These are phyloP conservation scores for Neurospora terricola DNA, from an alignment of 495 filamentous ascomycete species.

Conservation along the genomic window DNA sequence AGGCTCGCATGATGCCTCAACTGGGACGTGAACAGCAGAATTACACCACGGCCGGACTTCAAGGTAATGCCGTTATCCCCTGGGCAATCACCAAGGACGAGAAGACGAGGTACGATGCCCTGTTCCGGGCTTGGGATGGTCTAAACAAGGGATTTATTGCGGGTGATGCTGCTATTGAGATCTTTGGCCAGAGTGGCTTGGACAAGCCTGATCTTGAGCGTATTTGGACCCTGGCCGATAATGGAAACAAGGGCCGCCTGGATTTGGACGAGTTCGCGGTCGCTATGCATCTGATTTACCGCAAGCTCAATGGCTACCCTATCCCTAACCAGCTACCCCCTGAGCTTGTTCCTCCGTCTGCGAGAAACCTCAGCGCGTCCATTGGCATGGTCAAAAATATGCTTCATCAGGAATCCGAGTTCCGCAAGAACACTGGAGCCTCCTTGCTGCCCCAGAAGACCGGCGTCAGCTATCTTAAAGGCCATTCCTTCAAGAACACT, in stretches of 20 bases:
- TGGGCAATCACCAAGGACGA: slow-evolving; percentile 99
- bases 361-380: slow-evolving; percentile 85
- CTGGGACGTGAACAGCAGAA: slow-evolving; percentile 77
- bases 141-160: slow-evolving; percentile 87
- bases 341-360: slow-evolving; percentile 91
- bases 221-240: slow-evolving; percentile 92
- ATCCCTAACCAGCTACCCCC: slow-evolving; percentile 84
- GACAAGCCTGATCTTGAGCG: slow-evolving; percentile 82
- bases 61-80: slow-evolving; percentile 89
- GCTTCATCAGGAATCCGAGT: slow-evolving; percentile 82
- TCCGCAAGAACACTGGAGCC: slow-evolving; percentile 71
- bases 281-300: slow-evolving; percentile 97
- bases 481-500: slow-evolving; percentile 72
- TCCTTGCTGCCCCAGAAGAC: slow-evolving; percentile 88
- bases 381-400: slow-evolving; percentile 88
- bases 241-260: slow-evolving; percentile 82
- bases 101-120: slow-evolving; percentile 91
- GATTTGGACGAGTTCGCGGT: slow-evolving; percentile 98
- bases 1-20: slow-evolving; percentile 97
- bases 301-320: slow-evolving; percentile 91
- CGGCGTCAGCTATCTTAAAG: slow-evolving; percentile 96
- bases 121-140: slow-evolving; percentile 97
- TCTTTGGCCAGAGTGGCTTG: slow-evolving; percentile 91
- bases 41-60: slow-evolving; percentile 78
- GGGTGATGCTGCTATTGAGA: slow-evolving; percentile 91